Evolutionary conservation across 2,329 filamentous ascomycete species (phyloP).

Genomic region (Sordariomycetes sp.): DNA sequence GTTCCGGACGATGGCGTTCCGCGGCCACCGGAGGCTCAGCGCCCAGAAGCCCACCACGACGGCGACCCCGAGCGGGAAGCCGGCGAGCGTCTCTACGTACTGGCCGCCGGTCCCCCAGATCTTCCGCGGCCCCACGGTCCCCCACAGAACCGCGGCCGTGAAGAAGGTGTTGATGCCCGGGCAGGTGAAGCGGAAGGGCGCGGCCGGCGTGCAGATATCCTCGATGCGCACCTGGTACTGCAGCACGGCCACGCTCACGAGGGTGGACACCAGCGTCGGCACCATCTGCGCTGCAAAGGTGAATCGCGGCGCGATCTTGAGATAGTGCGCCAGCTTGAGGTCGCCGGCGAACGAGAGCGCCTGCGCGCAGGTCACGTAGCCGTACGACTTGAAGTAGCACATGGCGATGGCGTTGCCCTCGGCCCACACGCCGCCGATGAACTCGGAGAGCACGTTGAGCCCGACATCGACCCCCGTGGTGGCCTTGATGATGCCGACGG

Average conservation of each 20-base stretch:
- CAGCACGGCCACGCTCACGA: conserved; percentile 21
- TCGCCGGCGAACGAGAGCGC: conserved; percentile 23
- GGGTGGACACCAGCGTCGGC: conserved; percentile 20
- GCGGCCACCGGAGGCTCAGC: conserved; percentile 20
- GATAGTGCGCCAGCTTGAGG: conserved; percentile 28
- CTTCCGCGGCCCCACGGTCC: conserved; percentile 24
- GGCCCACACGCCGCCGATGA: conserved; percentile 31
- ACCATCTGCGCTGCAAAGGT: conserved; percentile 24
- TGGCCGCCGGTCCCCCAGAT: conserved; percentile 24
- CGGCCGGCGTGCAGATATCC: conserved; percentile 15
- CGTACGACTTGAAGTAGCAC: conserved; percentile 34
- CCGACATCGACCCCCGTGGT: conserved; percentile 29
- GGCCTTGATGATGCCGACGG: conserved; percentile 30
- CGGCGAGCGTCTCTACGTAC: conserved; percentile 21
- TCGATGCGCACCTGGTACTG: conserved; percentile 22
- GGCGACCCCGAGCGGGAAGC: conserved; percentile 21
- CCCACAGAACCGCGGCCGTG: conserved; percentile 27
- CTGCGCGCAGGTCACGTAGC: conserved; percentile 21
- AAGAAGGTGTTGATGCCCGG: conserved; percentile 21
- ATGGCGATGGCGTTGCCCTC: conserved; percentile 33
- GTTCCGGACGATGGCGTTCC: conserved; percentile 21
- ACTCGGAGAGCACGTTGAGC: conserved; percentile 35
- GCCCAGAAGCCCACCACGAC: conserved; percentile 20
- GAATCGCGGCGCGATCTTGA: conserved; percentile 28
- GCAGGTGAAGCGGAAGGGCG: conserved; percentile 16